Conservation (phyloP, 441 rosid genomes). For the Adansonia rubrostipa region DNA sequence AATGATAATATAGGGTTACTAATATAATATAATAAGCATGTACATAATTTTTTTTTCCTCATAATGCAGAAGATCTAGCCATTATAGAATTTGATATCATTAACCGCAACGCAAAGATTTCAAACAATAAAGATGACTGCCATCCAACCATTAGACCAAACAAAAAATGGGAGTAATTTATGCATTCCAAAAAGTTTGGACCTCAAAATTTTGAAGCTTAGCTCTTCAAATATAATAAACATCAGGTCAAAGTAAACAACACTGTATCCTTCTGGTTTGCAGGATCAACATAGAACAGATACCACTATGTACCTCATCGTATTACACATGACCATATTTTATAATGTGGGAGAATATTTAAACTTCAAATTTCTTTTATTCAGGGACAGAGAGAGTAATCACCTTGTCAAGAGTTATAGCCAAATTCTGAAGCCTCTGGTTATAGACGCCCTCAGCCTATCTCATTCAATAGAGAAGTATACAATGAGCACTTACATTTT, state of each 20-base stretch:
- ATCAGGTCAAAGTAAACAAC: not conserved
- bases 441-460: constrained; percentile 99
- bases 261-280: not conserved
- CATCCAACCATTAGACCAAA: constrained; percentile 5
- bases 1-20: not conserved
- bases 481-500: constrained; percentile 27
- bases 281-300: not conserved
- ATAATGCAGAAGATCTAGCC: not conserved
- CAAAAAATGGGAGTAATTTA: not conserved
- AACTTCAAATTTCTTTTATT: constrained; percentile 19
- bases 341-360: not conserved
- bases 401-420: constrained; percentile 99
- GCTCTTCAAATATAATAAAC: constrained; percentile 7
- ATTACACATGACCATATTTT: not conserved
- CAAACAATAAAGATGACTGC: not conserved
- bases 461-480: constrained; percentile 29
- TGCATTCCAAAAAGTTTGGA: constrained; percentile 9
- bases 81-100: constrained; percentile 9
- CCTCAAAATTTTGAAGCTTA: not conserved
- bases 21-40: not conserved
- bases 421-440: constrained; percentile 99
- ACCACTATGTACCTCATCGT: not conserved
- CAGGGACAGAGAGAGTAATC: constrained; percentile 28
- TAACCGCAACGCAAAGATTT: not conserved
- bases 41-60: not conserved